phyloP scores from a whole-genome alignment of 257 asterid species.

The Solanum chiquidenum region DNA sequence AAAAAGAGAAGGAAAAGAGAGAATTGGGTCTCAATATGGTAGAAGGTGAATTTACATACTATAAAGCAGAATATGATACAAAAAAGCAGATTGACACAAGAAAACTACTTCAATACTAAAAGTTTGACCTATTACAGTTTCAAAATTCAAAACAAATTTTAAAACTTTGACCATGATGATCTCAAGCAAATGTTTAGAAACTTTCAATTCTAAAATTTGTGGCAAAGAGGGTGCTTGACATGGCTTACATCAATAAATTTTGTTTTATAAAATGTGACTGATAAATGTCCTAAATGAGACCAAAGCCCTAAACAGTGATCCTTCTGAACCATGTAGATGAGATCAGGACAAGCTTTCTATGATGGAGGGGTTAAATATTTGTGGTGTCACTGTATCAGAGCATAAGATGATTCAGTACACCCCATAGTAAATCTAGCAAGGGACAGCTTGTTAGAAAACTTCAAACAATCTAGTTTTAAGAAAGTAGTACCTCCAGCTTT shows the following conservation, averaged over 20 bases:
- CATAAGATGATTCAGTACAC: not conserved
- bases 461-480: not conserved
- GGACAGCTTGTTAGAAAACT: not conserved
- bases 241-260: not conserved
- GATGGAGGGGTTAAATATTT: not conserved
- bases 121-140: not conserved
- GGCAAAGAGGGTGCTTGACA: not conserved
- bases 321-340: not conserved
- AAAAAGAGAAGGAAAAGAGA: not conserved
- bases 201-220: not conserved
- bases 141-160: not conserved
- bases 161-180: not conserved
- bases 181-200: not conserved
- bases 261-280: not conserved
- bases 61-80: not conserved
- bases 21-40: not conserved
- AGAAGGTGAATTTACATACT: not conserved
- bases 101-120: not conserved
- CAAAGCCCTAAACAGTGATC: not conserved
- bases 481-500: slow-evolving; percentile 87
- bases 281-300: not conserved
- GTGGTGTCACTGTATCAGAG: not conserved
- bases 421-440: not conserved
- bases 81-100: not conserved
- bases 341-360: not conserved